Base-by-base conservation (phyloP, 345 rosid genomes). In the Arabis alpina region DNA sequence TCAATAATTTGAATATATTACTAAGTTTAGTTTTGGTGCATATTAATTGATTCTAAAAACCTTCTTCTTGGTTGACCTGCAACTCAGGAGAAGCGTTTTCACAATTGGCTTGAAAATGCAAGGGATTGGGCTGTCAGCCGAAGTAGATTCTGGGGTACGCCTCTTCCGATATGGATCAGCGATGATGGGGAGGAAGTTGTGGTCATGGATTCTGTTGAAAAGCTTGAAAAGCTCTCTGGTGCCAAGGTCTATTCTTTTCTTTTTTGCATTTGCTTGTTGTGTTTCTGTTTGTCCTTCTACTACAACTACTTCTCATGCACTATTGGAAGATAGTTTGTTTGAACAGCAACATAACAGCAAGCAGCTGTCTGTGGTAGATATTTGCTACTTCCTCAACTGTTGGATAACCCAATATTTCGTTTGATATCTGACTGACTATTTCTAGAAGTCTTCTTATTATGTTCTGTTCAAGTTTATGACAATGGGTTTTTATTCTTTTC, bases 141-240 rank as follows among this genome's bases (percentile, higher is more conserved):
- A 72, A 94, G 97, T 82, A 81, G 99, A 67, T 94, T 92, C 78
- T 94, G 98, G 99, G 99, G 99, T 43, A 94, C 99, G 55, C 99
- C 99, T 72, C 90, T 94, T 64, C 99, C 99, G 9, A 52, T 94
- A 27, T 94, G 99, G 99, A 82, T 80, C 14, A 92, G 97, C 73
- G 93, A 85, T 73, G 99, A 94, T 75, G 93, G 85, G 23, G 82
- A 83, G 72, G 98, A 94, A 85, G 49, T 86, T 16, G 55, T 79
- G 23, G 93, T 94, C 50, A 80, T 94, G 83, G 93, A 89, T 77
- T 94, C 97, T 30, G 82, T 94, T 44, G 78, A 88, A 36, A 87
- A 83, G 77, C 98, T 94, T 76, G 93, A 94, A 85, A 82, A 79
- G 70, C 93, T 87, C 79, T 90, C 99, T 54, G 99, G 99, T 64